Evolutionary conservation across 441 rosid species (phyloP).

Genomic region (Pelargonium hybrid): DNA sequence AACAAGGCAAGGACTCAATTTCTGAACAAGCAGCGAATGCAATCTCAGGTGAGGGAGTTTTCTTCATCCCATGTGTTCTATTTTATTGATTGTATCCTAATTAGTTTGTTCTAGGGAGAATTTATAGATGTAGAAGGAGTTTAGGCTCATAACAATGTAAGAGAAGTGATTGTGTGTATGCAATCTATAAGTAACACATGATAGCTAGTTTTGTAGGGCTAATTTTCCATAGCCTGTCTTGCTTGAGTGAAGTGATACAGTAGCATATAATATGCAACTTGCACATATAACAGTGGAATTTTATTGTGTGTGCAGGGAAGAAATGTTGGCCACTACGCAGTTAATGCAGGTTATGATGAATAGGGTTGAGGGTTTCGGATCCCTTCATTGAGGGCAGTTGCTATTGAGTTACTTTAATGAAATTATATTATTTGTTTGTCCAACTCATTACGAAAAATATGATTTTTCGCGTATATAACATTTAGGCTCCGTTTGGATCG

Average conservation of each 20-base stretch:
- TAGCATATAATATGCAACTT: background rate
- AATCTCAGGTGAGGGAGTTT: slow-evolving; percentile 40
- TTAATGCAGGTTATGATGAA: slow-evolving; percentile 21
- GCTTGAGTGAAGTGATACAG: background rate
- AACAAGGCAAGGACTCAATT: slow-evolving; percentile 82
- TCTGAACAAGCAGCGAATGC: slow-evolving; percentile 72
- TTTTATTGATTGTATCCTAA: background rate
- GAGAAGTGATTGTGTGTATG: no score
- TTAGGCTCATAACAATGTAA: no score
- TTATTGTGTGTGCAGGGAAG: slow-evolving; percentile 28
- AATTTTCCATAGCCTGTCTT: background rate
- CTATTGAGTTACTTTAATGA: no score
- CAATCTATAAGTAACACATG: no score
- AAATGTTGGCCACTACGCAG: slow-evolving; percentile 37
- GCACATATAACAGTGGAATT: background rate
- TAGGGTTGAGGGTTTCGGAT: background rate
- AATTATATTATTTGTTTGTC: no score
- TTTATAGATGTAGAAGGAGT: no score
- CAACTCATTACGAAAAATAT: no score
- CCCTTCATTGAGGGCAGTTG: background rate
- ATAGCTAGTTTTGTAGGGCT: no score
- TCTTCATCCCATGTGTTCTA: background rate
- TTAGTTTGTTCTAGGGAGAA: no score
- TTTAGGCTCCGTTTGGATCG: no score
- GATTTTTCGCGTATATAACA: background rate